Base-by-base conservation (phyloP, 148 eudicot species). In the Spergularia marina region DNA sequence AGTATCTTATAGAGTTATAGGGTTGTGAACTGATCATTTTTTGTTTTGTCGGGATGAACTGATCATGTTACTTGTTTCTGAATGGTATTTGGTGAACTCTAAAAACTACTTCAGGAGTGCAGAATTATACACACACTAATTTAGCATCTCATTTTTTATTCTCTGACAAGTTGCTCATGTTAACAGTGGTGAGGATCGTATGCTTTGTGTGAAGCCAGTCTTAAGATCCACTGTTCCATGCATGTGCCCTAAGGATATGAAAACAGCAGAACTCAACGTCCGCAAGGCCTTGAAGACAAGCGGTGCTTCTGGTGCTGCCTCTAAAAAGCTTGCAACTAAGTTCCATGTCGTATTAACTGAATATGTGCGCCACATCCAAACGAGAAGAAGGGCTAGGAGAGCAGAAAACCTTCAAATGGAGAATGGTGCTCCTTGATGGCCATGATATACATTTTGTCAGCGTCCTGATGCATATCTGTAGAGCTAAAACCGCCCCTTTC, bases 301-400 rank as follows among this genome's bases (percentile, higher is more conserved):
- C 0, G 96, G 96, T 77, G 86, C 80, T 72, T 72, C 83, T 59
- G 77, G 40, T 44, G 34, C 88, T 67, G 72, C 84, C 2, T 77
- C 91, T 5, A 77, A 72, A 34, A 89, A 79, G 83, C 73, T 83
- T 65, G 84, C 82, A 58, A 77, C 90, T 23, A 87, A 91, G 76
- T 86, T 89, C 53, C 89, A 91, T 81, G 81, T 84, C 18, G 39
- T 91, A 51, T 67, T 86, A 74, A 74, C 84, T 0, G 91, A 91
- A 76, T 89, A 66, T 70, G 91, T 89, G 16, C 81, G 74, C 12
- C 78, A 77, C 54, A 91, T 89, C 74, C 91, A 87, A 74, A 72
- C 63, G 61, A 82, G 78, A 65, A 88, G 96, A 85, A 76, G 85
- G 80, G 84, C 79, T 64, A 69, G 68, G 62, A 78, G 54, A 44